Evolutionary conservation across 768 basidiomycete genomes (phyloP), one percentile per base, ranked within the genome.

Genomic region (Lactarius tabidus): DNA sequence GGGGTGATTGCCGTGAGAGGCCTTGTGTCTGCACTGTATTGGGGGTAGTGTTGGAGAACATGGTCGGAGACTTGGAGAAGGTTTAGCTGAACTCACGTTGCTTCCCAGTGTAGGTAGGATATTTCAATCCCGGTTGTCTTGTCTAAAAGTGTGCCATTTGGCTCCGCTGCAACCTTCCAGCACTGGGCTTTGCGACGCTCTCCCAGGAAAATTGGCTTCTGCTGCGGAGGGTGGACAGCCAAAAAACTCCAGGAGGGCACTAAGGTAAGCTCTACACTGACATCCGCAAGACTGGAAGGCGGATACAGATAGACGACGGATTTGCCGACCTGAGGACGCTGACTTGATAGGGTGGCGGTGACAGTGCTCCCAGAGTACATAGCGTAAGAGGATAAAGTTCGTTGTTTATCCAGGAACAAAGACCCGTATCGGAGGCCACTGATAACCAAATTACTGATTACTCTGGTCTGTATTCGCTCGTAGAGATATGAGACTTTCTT

Each of bases 91-190:
- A 23, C 33, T 33, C 8, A 33, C 33, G n/a, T n/a, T n/a, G n/a
- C n/a, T 23, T 66, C 65, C 60, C 60, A 66, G 28, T 23, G 62
- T 7, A 66, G 39, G n/a, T 62, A 58, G 15, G 65, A 48, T 28
- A 66, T 56, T 59, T 62, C 65, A 15, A 33, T 43, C 15, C 57
- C 57, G 8, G 57, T 43, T 3, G 57, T 36, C 61, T 59, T 62
- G 6, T 62, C 57, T 6, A 58, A 28, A 1, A 66, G 61, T 10
- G 52, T 62, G 41, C 65, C 65, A 33, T 59, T 39, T 6, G 61
- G 60, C 33, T 66, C 51, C n/a, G n/a, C n/a, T n/a, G n/a, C n/a
- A n/a, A 3, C 33, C 2, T 48, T 20, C 65, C 65, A 66, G 14
- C 45, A 57, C 15, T 66, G 65, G 0, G 38, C 14, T 1, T 36